phyloP scores from a whole-genome alignment of 2,329 filamentous ascomycete species.

The Alternaria brassicicola region DNA sequence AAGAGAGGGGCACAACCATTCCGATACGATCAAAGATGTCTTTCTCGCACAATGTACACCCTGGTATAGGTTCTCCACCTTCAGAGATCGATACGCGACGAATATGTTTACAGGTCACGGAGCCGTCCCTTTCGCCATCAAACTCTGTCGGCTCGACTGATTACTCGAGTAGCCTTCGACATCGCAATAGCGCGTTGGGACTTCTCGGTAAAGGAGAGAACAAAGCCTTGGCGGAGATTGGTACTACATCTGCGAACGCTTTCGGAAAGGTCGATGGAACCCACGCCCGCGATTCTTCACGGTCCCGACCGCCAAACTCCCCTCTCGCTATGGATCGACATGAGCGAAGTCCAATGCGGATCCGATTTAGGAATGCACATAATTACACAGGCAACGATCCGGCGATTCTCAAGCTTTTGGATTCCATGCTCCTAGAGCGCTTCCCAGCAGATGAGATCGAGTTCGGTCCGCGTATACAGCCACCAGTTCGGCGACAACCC shows the following conservation, averaged over 20 bases:
- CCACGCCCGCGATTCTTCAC: conserved; percentile 42
- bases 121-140: conserved; percentile 39
- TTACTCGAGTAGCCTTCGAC: conserved; percentile 48
- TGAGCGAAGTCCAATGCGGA: conserved; percentile 40
- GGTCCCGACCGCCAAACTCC: conserved; percentile 35
- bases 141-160: conserved; percentile 41
- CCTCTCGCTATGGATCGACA: conserved; percentile 43
- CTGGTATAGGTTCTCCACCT: conserved; percentile 32
- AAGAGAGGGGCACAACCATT: conserved; percentile 33
- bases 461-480: conserved; percentile 80
- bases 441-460: conserved; percentile 66
- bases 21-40: conserved; percentile 30
- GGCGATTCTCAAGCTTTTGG: conserved; percentile 68
- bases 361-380: conserved; percentile 69
- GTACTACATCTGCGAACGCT: conserved; percentile 67
- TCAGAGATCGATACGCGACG: conserved; percentile 46
- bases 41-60: conserved; percentile 21
- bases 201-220: conserved; percentile 64
- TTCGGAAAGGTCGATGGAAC: conserved; percentile 67
- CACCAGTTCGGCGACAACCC: conserved; percentile 62
- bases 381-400: conserved; percentile 82
- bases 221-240: conserved; percentile 69
- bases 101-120: conserved; percentile 38
- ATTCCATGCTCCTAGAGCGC: conserved; percentile 78
- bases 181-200: conserved; percentile 64